Evolutionary conservation across 73 alveolate species (phyloP).

Genomic region (Tetrahymena malaccensis): DNA sequence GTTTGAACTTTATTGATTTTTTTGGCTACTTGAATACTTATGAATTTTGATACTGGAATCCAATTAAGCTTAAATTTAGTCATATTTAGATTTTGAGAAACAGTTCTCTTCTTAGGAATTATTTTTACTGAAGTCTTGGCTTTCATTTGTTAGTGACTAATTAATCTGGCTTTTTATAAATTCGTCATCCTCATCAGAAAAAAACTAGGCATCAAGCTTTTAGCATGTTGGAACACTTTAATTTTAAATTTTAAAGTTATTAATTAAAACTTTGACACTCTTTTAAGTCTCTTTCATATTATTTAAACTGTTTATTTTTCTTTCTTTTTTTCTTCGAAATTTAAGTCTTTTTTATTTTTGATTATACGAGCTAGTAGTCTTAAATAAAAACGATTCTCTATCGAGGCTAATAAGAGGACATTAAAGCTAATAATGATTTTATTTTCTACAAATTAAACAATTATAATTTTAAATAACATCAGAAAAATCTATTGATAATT

Average conservation of each 20-base stretch:
- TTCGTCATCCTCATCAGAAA: neutral
- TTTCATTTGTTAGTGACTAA: neutral
- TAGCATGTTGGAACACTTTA: neutral
- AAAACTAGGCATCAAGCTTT: neutral
- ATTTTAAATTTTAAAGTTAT: neutral
- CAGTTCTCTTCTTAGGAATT: neutral
- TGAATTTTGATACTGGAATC: neutral
- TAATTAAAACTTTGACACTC: neutral
- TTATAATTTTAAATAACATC: neutral
- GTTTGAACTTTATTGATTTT: neutral
- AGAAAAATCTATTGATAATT: neutral
- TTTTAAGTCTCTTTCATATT: neutral
- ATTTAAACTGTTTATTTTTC: neutral
- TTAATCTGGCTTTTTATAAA: neutral
- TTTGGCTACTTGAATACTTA: too few species aligned
- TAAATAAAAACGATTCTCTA: neutral
- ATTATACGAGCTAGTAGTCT: neutral
- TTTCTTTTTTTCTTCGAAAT: neutral
- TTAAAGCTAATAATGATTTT: neutral
- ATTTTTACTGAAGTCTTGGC: neutral
- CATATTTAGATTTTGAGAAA: neutral
- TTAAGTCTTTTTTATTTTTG: neutral
- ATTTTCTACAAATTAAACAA: neutral
- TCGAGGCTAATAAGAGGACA: neutral
- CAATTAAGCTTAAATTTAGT: too few species aligned